Percentiles rank a stretch among this genome's conserved stretches.
Evolutionary conservation across 2,329 filamentous ascomycete genomes (phyloP).

Genomic region (Aureobasidium musti): DNA sequence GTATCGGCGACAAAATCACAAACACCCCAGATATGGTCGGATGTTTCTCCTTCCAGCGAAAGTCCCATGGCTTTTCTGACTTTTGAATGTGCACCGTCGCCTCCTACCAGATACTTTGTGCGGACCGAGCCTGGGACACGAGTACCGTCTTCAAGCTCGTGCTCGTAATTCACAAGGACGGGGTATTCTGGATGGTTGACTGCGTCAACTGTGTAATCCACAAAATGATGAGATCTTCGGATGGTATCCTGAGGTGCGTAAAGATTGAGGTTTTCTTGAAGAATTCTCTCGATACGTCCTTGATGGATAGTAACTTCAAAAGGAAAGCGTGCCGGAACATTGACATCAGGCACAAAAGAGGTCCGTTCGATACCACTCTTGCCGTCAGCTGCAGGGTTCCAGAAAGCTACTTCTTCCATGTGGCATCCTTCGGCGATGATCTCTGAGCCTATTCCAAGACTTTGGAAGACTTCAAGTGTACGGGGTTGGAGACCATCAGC

Average conservation of each 20-base stretch:
- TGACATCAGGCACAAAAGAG: slow-evolving; percentile 25
- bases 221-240: slow-evolving; percentile 21
- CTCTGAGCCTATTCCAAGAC: slow-evolving; percentile 66
- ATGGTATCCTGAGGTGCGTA: slow-evolving; percentile 31
- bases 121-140: slow-evolving; percentile 28
- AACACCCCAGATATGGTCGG: slow-evolving; percentile 39
- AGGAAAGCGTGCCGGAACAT: slow-evolving; percentile 22
- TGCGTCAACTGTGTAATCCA: slow-evolving; percentile 7
- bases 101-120: slow-evolving; percentile 33
- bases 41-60: slow-evolving; percentile 36
- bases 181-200: slow-evolving; percentile 22
- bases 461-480: slow-evolving; percentile 72
- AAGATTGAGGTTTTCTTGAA: slow-evolving; percentile 31
- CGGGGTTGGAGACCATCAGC: slow-evolving; percentile 63
- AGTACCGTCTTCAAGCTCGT: slow-evolving; percentile 29
- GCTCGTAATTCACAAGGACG: slow-evolving; percentile 8
- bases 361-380: slow-evolving; percentile 24
- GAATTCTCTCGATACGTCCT: slow-evolving; percentile 65
- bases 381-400: slow-evolving; percentile 65
- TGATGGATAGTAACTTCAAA: slow-evolving; percentile 64
- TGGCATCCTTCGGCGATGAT: slow-evolving; percentile 68
- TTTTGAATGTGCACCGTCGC: slow-evolving; percentile 34
- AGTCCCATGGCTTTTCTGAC: slow-evolving; percentile 34
- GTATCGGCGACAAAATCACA: slow-evolving; percentile 38
- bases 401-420: slow-evolving; percentile 64